A percentile compares a stretch with the other conserved stretches of the same genome.
Evolutionary conservation across 176 grass and related monocot species (phyloP).

Genomic region (Microstegium vimineum): DNA sequence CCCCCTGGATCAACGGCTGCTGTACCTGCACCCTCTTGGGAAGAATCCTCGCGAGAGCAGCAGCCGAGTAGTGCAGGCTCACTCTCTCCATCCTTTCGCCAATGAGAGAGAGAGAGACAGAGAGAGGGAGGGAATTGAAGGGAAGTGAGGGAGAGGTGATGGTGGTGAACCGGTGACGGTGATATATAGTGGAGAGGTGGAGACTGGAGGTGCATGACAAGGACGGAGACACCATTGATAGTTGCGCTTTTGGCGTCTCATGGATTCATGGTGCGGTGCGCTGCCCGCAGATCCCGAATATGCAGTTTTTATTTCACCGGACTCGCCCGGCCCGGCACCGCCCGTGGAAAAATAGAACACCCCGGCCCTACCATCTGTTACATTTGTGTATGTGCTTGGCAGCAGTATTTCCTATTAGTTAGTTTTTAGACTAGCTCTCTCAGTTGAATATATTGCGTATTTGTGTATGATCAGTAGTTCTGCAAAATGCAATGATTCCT

Average conservation of each 20-base stretch:
- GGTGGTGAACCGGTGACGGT: conserved; percentile 8
- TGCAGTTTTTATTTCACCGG: not conserved
- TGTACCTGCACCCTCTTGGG: not conserved
- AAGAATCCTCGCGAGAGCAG: not conserved
- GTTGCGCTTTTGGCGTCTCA: conserved; percentile 28
- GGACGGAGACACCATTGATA: not conserved
- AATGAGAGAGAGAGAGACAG: not conserved
- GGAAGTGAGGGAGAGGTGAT: not conserved
- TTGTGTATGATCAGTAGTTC: not conserved
- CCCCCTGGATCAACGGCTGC: not conserved
- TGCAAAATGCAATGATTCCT: not conserved
- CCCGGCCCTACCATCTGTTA: not conserved
- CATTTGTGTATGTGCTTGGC: not conserved
- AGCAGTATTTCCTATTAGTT: not conserved
- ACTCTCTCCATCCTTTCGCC: conserved; percentile 12
- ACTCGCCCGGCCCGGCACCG: not conserved
- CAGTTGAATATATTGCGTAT: not conserved
- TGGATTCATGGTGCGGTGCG: not conserved
- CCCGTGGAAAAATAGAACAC: not conserved
- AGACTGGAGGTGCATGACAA: not conserved
- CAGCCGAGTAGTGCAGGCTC: not conserved
- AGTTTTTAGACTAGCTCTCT: not conserved
- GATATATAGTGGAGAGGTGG: conserved; percentile 21
- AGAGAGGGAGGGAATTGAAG: not conserved
- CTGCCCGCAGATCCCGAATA: not conserved